Evolutionary conservation across 306 rosid species (phyloP).

Genomic region (Begonia fuchsioides): DNA sequence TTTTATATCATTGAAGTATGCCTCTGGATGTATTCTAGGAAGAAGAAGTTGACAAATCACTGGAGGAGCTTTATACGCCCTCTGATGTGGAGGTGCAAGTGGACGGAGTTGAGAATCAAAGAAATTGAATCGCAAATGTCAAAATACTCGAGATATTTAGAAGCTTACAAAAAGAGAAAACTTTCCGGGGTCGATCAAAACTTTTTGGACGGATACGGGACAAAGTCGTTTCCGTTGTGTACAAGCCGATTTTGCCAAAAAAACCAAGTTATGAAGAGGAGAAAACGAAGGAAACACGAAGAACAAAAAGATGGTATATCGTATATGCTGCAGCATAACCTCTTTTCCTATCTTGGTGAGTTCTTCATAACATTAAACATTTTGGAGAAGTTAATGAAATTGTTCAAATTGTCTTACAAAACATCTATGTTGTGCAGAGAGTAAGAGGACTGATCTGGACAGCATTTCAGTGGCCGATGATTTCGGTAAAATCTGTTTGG

Average conservation of each 20-base stretch:
- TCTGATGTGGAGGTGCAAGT: slow-evolving; percentile 80
- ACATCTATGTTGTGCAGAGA: slow-evolving; percentile 30
- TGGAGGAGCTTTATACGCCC: slow-evolving; percentile 79
- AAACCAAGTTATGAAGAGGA: slow-evolving; percentile 45
- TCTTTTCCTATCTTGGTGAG: slow-evolving; percentile 56
- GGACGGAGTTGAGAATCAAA: slow-evolving; percentile 73
- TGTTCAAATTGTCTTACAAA: no score
- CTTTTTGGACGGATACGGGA: slow-evolving; percentile 19
- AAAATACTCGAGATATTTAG: slow-evolving; percentile 50
- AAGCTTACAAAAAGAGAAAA: slow-evolving; percentile 23
- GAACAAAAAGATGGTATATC: slow-evolving; percentile 28
- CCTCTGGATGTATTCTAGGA: slow-evolving; percentile 33
- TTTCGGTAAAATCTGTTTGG: slow-evolving; percentile 35
- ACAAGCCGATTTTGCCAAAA: slow-evolving; percentile 21
- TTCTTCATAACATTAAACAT: background rate
- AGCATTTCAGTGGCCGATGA: slow-evolving; percentile 39
- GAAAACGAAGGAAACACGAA: slow-evolving; percentile 55
- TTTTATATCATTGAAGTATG: background rate
- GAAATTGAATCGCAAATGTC: slow-evolving; percentile 44
- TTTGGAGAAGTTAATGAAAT: no score
- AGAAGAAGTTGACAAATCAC: slow-evolving; percentile 68
- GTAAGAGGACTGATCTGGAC: slow-evolving; percentile 58
- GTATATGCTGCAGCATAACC: slow-evolving; percentile 39
- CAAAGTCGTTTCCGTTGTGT: slow-evolving; percentile 35
- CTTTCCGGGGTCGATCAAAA: slow-evolving; percentile 19